These are phyloP conservation scores for Amanita polypyramis DNA, from an alignment of 768 basidiomycete species.

Conservation along the genomic window DNA sequence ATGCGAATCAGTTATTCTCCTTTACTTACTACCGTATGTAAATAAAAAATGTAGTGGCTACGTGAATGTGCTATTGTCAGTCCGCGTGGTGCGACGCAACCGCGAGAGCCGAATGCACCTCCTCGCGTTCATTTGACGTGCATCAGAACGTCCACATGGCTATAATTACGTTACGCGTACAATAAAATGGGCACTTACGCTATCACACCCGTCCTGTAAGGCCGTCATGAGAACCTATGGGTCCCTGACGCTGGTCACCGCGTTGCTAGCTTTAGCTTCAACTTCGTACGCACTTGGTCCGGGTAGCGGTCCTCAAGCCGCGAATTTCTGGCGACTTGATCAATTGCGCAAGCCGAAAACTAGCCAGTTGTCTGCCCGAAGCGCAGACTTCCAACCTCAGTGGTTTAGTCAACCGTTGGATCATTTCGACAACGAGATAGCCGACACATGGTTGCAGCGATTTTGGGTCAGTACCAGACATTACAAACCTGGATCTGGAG, in stretches of 20 bases:
- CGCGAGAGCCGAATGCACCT: no score
- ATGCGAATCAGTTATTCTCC: no score
- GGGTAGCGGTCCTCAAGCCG: conserved; percentile 38
- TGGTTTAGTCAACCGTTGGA: conserved; percentile 84
- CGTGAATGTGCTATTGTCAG: no score
- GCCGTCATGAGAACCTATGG: background rate
- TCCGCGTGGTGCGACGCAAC: no score
- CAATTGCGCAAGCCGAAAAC: conserved; percentile 12
- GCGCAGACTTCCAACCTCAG: conserved; percentile 39
- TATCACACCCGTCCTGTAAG: background rate
- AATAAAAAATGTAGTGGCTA: no score
- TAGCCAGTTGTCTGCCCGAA: conserved; percentile 13
- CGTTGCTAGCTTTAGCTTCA: background rate
- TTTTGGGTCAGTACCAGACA: conserved; percentile 88
- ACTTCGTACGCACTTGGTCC: conserved; percentile 15
- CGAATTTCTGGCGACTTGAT: conserved; percentile 56
- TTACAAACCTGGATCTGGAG: conserved; percentile 59
- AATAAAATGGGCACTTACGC: background rate
- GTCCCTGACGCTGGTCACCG: background rate
- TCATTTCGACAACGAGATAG: conserved; percentile 50
- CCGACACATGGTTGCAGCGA: conserved; percentile 70
- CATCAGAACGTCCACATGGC: no score
- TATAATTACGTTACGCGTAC: background rate
- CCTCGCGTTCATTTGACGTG: no score
- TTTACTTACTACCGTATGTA: no score